Percentiles rank a stretch among this genome's conserved stretches.
These are phyloP conservation scores for Haplosporangium gracile DNA, from an alignment of 192 early-diverging fungal species.

Conservation along the genomic window DNA sequence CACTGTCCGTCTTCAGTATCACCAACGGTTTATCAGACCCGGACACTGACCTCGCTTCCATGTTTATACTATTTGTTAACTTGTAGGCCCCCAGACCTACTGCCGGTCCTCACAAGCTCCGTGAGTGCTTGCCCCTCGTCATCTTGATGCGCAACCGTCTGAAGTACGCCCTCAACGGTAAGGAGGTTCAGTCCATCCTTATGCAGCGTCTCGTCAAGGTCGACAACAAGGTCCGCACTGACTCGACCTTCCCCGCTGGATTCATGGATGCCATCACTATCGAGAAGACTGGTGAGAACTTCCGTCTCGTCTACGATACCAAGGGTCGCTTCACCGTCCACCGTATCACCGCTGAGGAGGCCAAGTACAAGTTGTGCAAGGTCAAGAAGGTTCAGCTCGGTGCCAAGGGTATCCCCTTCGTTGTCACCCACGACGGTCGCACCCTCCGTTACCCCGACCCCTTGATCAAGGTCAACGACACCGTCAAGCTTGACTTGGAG, in stretches of 20 bases:
- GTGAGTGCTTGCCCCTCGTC: slow-evolving; percentile 98
- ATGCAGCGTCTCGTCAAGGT: slow-evolving; percentile 99
- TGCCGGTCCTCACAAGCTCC: slow-evolving; percentile 99
- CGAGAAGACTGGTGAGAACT: slow-evolving; percentile 98
- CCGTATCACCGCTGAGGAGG: slow-evolving; percentile 98
- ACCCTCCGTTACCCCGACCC: slow-evolving; percentile 99
- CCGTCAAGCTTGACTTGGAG: slow-evolving; percentile 96
- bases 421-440: slow-evolving; percentile 99
- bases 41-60: neutral
- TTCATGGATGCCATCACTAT: slow-evolving; percentile 88
- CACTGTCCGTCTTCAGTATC: neutral
- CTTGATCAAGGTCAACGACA: slow-evolving; percentile 99
- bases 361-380: slow-evolving; percentile 99
- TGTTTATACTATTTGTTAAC: neutral
- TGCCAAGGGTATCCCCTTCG: slow-evolving; percentile 94
- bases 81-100: slow-evolving; percentile 91
- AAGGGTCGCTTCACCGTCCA: slow-evolving; percentile 99
- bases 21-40: neutral
- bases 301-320: slow-evolving; percentile 99
- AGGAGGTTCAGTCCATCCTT: slow-evolving; percentile 96
- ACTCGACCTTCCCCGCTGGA: slow-evolving; percentile 81
- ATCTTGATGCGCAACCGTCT: slow-evolving; percentile 99
- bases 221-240: slow-evolving; percentile 90
- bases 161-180: slow-evolving; percentile 98
- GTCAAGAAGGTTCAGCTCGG: slow-evolving; percentile 96